phyloP scores from a whole-genome alignment of 169 alveolate species.

The Plasmodium gallinaceum region DNA sequence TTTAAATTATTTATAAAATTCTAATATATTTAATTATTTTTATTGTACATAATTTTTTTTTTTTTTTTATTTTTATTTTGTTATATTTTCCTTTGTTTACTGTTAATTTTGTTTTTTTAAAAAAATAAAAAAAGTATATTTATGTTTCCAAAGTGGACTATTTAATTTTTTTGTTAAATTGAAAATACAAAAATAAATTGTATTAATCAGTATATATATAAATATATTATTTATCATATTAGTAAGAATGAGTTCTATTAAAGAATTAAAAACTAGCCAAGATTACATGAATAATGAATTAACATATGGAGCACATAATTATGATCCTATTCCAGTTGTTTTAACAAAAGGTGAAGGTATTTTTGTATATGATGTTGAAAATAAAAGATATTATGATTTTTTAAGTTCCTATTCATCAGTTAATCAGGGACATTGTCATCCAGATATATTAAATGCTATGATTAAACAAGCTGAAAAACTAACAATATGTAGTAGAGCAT shows the following conservation, averaged over 20 bases:
- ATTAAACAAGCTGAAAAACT: constrained; percentile 88
- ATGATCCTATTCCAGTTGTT: constrained; percentile 93
- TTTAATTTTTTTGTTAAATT: too few relatives aligned
- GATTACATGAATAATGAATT: constrained; percentile 81
- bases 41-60: too few relatives aligned
- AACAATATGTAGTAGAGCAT: constrained; percentile 92
- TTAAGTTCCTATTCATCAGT: constrained; percentile 91
- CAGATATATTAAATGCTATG: constrained; percentile 90
- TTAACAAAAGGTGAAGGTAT: constrained; percentile 88
- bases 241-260: constrained; percentile 46
- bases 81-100: too few relatives aligned
- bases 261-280: constrained; percentile 60
- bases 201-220: too few relatives aligned
- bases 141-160: too few relatives aligned
- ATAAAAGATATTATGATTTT: constrained; percentile 92
- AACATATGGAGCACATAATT: constrained; percentile 91
- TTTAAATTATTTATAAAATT: too few relatives aligned
- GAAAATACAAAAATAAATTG: too few relatives aligned
- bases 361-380: constrained; percentile 84
- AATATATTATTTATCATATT: too few relatives aligned
- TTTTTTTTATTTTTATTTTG: too few relatives aligned
- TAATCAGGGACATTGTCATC: constrained; percentile 94
- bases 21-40: too few relatives aligned
- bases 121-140: too few relatives aligned
- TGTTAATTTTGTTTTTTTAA: too few relatives aligned